Evolutionary conservation across 2,329 filamentous ascomycete genomes (phyloP).

Genomic region (Penicillium janthinellum): DNA sequence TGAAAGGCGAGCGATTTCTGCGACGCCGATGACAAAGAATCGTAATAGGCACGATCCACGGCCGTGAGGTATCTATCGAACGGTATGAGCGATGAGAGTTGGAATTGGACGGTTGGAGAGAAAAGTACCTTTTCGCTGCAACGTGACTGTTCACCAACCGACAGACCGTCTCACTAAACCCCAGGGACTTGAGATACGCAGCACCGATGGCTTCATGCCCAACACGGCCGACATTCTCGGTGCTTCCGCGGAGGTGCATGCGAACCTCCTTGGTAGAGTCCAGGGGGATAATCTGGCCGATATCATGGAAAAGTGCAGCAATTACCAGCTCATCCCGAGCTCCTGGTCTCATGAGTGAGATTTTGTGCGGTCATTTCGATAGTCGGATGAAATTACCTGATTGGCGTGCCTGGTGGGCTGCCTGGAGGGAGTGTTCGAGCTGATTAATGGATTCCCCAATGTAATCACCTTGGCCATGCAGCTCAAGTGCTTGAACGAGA

Average conservation of each 20-base stretch:
- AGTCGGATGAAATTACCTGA: conserved; percentile 17
- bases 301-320: conserved; percentile 47
- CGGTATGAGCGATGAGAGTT: neutral
- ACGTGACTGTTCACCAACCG: conserved; percentile 44
- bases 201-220: conserved; percentile 45
- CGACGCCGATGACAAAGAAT: conserved; percentile 39
- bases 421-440: conserved; percentile 38
- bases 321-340: conserved; percentile 33
- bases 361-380: neutral
- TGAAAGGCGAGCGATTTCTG: conserved; percentile 43
- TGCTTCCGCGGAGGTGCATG: conserved; percentile 30
- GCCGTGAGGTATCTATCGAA: conserved; percentile 40
- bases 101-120: neutral
- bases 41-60: conserved; percentile 35
- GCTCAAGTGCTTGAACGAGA: conserved; percentile 29
- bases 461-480: conserved; percentile 38
- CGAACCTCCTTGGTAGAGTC: conserved; percentile 31
- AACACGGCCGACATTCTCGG: conserved; percentile 38
- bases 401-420: conserved; percentile 34
- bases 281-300: conserved; percentile 46
- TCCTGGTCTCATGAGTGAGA: conserved; percentile 13
- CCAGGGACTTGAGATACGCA: conserved; percentile 36
- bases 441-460: conserved; percentile 40
- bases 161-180: conserved; percentile 42
- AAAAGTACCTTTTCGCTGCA: conserved; percentile 36